phyloP scores from a whole-genome alignment of 129 eudicot species.

The Pseudognaphalium luteoalbum region DNA sequence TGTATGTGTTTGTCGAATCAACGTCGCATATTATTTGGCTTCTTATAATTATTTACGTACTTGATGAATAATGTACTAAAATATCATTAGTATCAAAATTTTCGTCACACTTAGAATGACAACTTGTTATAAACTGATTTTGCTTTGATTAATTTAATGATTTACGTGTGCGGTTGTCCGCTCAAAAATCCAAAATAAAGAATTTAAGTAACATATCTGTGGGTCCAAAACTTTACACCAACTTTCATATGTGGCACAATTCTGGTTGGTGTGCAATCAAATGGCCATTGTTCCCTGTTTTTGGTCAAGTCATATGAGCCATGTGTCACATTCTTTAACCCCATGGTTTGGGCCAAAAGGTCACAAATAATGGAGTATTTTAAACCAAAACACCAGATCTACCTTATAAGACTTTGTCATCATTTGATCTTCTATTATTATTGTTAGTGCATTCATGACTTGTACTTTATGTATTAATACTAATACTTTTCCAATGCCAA shows the following conservation, averaged over 20 bases:
- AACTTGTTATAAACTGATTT: not conserved
- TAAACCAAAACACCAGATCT: not conserved
- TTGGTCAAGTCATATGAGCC: conserved; percentile 11
- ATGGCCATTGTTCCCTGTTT: conserved; percentile 10
- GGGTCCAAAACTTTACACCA: conserved; percentile 17
- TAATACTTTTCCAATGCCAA: not conserved
- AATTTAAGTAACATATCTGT: not conserved
- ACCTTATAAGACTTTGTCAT: conserved; percentile 6
- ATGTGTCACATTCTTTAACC: not conserved
- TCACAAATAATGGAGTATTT: conserved; percentile 10
- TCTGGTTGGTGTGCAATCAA: conserved; percentile 7
- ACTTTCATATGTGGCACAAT: conserved; percentile 18
- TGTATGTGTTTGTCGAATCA: too few relatives aligned
- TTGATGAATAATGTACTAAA: too few relatives aligned
- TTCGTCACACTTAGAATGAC: not conserved
- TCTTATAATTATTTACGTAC: too few relatives aligned
- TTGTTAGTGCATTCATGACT: not conserved
- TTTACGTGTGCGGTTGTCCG: conserved; percentile 3
- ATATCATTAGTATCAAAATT: not conserved
- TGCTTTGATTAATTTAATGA: not conserved
- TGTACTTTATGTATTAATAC: not conserved
- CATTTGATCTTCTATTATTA: not conserved
- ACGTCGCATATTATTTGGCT: too few relatives aligned
- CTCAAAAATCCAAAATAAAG: not conserved
- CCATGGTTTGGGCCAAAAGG: conserved; percentile 1